Conservation (phyloP, 1,139 yeast species). For the Hansenula lynferdii region DNA sequence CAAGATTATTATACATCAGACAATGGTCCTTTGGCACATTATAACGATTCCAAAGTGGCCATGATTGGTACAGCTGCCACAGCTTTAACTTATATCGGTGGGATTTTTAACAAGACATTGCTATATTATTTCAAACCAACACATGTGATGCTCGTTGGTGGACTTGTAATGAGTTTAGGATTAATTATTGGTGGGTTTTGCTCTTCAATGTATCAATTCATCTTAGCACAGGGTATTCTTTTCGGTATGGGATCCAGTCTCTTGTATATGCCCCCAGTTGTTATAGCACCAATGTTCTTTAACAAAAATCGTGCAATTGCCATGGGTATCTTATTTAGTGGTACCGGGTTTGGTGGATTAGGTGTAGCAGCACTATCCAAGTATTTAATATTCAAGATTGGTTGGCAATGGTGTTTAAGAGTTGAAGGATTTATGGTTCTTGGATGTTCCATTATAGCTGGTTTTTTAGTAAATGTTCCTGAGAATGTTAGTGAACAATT, state of each 20-base stretch:
- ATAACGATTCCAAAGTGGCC: slow-evolving; percentile 27
- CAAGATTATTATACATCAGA: slow-evolving; percentile 30
- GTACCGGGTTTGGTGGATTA: slow-evolving; percentile 40
- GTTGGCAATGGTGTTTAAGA: slow-evolving; percentile 39
- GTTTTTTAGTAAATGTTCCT: slow-evolving; percentile 20
- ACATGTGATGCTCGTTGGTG: slow-evolving; percentile 26
- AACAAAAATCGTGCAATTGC: slow-evolving; percentile 35
- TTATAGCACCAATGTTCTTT: slow-evolving; percentile 37
- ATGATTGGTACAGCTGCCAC: slow-evolving; percentile 29
- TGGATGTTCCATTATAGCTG: slow-evolving; percentile 16
- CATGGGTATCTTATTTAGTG: slow-evolving; percentile 37
- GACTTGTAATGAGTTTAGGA: slow-evolving; percentile 27
- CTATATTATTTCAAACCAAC: slow-evolving; percentile 20
- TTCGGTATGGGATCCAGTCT: slow-evolving; percentile 36
- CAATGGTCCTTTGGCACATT: slow-evolving; percentile 26
- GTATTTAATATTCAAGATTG: slow-evolving; percentile 27
- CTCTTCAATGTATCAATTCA: slow-evolving; percentile 26
- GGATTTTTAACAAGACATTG: slow-evolving; percentile 25
- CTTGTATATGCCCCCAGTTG: slow-evolving; percentile 36
- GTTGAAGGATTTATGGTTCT: slow-evolving; percentile 29
- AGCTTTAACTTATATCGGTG: slow-evolving; percentile 28
- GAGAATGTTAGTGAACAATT: background rate
- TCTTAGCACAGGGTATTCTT: slow-evolving; percentile 34
- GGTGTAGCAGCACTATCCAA: slow-evolving; percentile 33
- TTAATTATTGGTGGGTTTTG: slow-evolving; percentile 27